phyloP scores from a whole-genome alignment of 192 early-diverging fungal species.

The Coemansia sp. region DNA sequence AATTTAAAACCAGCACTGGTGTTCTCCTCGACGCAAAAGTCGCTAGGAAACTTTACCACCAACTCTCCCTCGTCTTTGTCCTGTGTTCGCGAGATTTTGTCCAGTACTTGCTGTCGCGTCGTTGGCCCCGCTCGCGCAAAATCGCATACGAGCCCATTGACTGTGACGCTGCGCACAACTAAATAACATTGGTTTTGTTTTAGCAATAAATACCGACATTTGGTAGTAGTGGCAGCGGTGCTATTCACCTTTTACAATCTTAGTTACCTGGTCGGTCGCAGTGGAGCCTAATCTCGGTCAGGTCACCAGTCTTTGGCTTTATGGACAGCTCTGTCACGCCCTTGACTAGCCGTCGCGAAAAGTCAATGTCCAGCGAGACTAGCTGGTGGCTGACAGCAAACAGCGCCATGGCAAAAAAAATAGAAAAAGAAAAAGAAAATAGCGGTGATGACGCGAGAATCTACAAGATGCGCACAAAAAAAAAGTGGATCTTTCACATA shows the following conservation, averaged over 20 bases:
- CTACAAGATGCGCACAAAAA: too few species aligned
- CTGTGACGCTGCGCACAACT: constrained; percentile 28
- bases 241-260: background rate
- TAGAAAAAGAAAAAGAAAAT: background rate
- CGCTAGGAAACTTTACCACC: constrained; percentile 20
- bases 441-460: background rate
- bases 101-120: constrained; percentile 24
- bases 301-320: constrained; percentile 17
- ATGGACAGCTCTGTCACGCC: constrained; percentile 52
- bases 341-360: constrained; percentile 28
- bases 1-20: background rate
- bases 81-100: constrained; percentile 15
- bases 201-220: background rate
- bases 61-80: constrained; percentile 22
- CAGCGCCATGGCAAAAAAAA: constrained; percentile 8
- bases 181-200: background rate
- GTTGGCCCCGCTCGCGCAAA: constrained; percentile 19
- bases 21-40: constrained; percentile 5
- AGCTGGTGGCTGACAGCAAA: constrained; percentile 50
- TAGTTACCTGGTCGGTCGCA: constrained; percentile 51
- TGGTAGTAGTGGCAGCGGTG: background rate
- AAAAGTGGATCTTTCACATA: background rate
- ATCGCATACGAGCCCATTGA: constrained; percentile 25
- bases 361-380: constrained; percentile 48
- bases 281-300: constrained; percentile 26